Conservation (phyloP, 208 protist species). For the Leishmania braziliensis region DNA sequence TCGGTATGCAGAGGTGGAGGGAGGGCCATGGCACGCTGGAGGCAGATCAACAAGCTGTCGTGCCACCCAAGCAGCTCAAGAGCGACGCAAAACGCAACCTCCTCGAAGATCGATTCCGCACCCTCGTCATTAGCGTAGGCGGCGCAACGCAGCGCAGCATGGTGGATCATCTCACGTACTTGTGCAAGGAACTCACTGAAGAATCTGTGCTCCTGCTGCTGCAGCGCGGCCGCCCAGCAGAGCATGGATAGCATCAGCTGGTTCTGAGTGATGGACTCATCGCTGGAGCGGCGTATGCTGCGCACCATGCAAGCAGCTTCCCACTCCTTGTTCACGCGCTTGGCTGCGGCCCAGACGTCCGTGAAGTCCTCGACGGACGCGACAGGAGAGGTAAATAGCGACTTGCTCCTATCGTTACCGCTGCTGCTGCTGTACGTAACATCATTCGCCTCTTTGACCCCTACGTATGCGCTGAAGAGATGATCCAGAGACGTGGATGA, state of each 20-base stretch:
- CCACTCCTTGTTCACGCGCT: slow-evolving; percentile 27
- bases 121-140: slow-evolving; percentile 4
- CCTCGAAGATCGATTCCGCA: slow-evolving; percentile 8
- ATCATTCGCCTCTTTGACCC: background rate
- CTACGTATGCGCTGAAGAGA: slow-evolving; percentile 13
- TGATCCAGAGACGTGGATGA: slow-evolving; percentile 14
- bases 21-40: background rate
- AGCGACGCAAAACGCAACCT: slow-evolving; percentile 25
- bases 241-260: slow-evolving; percentile 26
- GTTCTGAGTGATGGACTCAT: slow-evolving; percentile 10
- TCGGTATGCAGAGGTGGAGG: background rate
- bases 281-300: slow-evolving; percentile 23
- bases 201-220: slow-evolving; percentile 11
- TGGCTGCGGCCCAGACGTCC: slow-evolving; percentile 27
- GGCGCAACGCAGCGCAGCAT: slow-evolving; percentile 18
- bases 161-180: slow-evolving; percentile 16
- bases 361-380: slow-evolving; percentile 29
- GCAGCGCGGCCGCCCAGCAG: slow-evolving; percentile 23
- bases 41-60: slow-evolving; percentile 18
- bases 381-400: background rate
- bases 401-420: background rate
- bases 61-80: slow-evolving; percentile 33
- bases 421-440: background rate
- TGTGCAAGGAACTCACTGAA: slow-evolving; percentile 21
- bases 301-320: slow-evolving; percentile 35